Evolutionary conservation across 768 basidiomycete species (phyloP).

Genomic region (Krasilnikovozyma curviuscula): DNA sequence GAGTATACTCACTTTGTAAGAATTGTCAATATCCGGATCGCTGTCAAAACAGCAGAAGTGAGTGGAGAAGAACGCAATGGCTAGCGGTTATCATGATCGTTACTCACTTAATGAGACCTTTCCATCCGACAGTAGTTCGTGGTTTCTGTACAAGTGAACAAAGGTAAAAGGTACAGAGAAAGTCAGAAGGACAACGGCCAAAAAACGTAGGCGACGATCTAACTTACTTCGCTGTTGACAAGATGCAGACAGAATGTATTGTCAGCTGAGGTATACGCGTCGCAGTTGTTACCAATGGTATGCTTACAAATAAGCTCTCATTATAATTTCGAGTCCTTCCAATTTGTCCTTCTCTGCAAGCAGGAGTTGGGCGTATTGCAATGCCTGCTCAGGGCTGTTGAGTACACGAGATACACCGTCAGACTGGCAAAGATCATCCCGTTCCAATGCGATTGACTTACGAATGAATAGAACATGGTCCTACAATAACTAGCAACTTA

Average conservation of each 20-base stretch:
- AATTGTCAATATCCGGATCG: constrained; percentile 86
- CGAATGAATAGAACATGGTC: constrained; percentile 80
- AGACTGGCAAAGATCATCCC: background rate
- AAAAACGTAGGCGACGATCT: background rate
- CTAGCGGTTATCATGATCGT: background rate
- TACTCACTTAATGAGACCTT: constrained; percentile 41
- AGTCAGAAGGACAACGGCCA: background rate
- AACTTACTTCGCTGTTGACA: constrained; percentile 13
- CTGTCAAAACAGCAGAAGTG: constrained; percentile 38
- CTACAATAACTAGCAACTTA: constrained; percentile 73
- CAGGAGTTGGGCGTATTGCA: constrained; percentile 34
- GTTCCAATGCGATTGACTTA: background rate
- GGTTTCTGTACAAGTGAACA: constrained; percentile 47
- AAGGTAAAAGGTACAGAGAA: background rate
- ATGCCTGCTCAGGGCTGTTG: constrained; percentile 52
- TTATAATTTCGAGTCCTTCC: constrained; percentile 61
- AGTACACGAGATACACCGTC: background rate
- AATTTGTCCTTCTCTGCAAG: constrained; percentile 43
- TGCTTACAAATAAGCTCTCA: constrained; percentile 91
- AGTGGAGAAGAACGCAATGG: background rate
- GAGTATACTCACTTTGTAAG: constrained; percentile 45
- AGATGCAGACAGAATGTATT: background rate
- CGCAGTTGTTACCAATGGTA: background rate
- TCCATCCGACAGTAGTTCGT: constrained; percentile 81
- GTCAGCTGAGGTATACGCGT: background rate